Evolutionary conservation across 345 rosid genomes (phyloP).

Genomic region (Pseudoturritis turrita): DNA sequence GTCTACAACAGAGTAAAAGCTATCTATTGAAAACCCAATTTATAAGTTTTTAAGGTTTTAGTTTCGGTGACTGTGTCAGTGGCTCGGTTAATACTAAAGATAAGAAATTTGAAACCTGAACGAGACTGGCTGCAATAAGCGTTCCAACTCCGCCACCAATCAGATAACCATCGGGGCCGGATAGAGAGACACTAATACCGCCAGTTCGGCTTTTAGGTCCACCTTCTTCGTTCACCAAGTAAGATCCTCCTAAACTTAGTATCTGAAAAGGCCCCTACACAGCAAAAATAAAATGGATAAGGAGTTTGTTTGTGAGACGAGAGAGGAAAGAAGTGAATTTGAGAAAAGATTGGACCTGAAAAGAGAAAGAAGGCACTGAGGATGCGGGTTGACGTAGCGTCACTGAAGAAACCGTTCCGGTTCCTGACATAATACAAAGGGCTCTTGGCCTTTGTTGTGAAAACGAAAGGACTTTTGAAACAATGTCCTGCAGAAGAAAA

Average conservation of each 20-base stretch:
- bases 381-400: conserved; percentile 65
- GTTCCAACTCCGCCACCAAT: conserved; percentile 69
- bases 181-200: conserved; percentile 78
- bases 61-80: background rate
- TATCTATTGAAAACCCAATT: background rate
- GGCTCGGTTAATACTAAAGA: background rate
- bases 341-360: conserved; percentile 49
- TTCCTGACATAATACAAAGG: conserved; percentile 77
- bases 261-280: conserved; percentile 74
- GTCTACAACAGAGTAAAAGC: background rate
- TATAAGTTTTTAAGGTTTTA: background rate
- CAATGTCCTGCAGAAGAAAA: conserved; percentile 58
- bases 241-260: conserved; percentile 84
- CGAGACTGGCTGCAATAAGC: conserved; percentile 68
- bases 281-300: background rate
- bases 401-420: conserved; percentile 66
- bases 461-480: conserved; percentile 60
- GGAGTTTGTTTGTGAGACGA: background rate
- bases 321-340: background rate
- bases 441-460: conserved; percentile 89
- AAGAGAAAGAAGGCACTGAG: conserved; percentile 41
- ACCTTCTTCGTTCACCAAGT: conserved; percentile 77
- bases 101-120: conserved; percentile 54
- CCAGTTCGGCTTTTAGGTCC: conserved; percentile 71
- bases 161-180: conserved; percentile 70